Evolutionary conservation across 805 yeast genomes (phyloP), one percentile per base, ranked within the genome.

Genomic region (Zygotorulaspora sp.): DNA sequence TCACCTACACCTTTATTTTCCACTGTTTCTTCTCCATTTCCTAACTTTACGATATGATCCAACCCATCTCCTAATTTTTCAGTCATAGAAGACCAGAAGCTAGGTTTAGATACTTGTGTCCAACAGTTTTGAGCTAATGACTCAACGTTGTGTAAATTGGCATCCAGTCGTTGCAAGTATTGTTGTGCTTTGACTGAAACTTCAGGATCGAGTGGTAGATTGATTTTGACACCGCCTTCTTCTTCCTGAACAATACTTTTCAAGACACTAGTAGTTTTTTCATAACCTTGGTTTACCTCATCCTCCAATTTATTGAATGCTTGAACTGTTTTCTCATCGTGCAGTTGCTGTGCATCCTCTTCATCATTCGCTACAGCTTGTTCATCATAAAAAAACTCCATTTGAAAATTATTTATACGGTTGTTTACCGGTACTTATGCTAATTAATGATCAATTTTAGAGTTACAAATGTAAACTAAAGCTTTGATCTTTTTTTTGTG

Each of bases 71-170:
- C 46, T 13, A 57, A 29, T 6, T 45, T 40, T 14, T 35, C 45
- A 2, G 55, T 43, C 38, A 58, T 44, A 5, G 47, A 40, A 5
- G 60, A 53, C 63, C 61, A 57, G 35, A 57, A 58, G 4, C 51
- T 46, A 22, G 50, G 41, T 6, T 38, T 45, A 2, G 58, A 45
- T 7, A 57, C 53, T 24, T 50, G 54, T 10, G 43, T 45, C 65
- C 65, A 60, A 34, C 57, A 60, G 8, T 49, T 46, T n/a, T 80
- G 74, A 0, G 95, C 89, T 21, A 71, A 62, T 35, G 72, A 74
- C 57, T 89, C 96, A 6, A 86, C 78, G 36, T 68, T 68, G 49
- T 84, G 95, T 31, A 89, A 67, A 48, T 78, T 80, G 46, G 74
- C 64, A 58, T 88, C 97, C 43, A 89, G 68, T 6, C 75, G 73